phyloP scores from a whole-genome alignment of 2,329 filamentous ascomycete species.

The Cadophora luteo-olivacea region DNA sequence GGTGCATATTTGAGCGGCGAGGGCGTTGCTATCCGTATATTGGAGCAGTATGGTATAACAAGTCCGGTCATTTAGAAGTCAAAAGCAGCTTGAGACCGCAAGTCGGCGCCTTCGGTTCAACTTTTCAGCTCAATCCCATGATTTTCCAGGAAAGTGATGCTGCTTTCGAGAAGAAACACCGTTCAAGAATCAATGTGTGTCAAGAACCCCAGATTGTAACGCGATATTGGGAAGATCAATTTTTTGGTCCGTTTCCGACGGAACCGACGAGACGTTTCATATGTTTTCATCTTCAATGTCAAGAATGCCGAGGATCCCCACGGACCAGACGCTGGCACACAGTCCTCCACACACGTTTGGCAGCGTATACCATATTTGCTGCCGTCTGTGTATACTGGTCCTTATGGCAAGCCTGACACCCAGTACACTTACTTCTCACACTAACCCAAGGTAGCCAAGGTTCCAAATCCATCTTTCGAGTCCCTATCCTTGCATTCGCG shows the following conservation, averaged over 20 bases:
- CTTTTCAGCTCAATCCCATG: too few relatives aligned
- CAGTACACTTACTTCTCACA: neutral
- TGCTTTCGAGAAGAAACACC: too few relatives aligned
- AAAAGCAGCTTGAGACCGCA: neutral
- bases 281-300: neutral
- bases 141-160: too few relatives aligned
- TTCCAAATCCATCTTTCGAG: neutral
- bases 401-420: neutral
- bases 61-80: neutral
- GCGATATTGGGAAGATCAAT: too few relatives aligned
- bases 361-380: neutral
- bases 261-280: neutral
- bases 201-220: too few relatives aligned
- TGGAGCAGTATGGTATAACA: conserved; percentile 55
- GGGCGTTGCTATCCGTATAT: conserved; percentile 70
- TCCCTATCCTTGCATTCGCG: neutral
- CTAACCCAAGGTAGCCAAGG: neutral
- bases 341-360: neutral
- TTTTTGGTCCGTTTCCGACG: too few relatives aligned
- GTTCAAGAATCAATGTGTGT: too few relatives aligned
- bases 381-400: neutral
- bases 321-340: neutral
- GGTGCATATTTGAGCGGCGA: conserved; percentile 94
- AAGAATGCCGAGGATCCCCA: neutral
- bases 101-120: too few relatives aligned